Base-by-base conservation (phyloP, 2,329 filamentous ascomycete genomes). In the Metarhizium album region DNA sequence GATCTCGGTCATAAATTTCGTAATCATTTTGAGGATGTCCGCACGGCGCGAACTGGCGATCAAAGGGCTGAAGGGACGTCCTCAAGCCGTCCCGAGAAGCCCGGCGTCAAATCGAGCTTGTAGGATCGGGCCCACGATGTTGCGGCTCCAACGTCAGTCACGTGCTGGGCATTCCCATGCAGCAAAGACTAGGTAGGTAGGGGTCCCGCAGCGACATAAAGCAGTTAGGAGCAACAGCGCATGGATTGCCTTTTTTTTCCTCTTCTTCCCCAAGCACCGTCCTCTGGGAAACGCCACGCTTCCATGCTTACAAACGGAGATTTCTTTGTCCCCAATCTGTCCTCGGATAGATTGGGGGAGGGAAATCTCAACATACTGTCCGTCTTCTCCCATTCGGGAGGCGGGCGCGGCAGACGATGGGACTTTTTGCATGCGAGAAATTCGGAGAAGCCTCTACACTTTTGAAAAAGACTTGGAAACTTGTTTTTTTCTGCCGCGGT, bases 1-100 rank as follows among this genome's bases (percentile, higher is more conserved):
- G 61, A 97, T 83, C 66, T 89, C 82, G 67, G 90, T 91, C 67
- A 94, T 80, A 74, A 88, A 93, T 65, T 84, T 83, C 53, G 87
- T 91, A 54, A 93, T 87, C 88, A 93, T 93, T 48, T 67, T 74
- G 64, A 53, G 46, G 55, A 48, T 45, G 53, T 31, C 40, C 14
- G 37, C 51, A 48, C 53, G 48, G 46, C 37, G 53, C 47, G 56
- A 29, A 29, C 7, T 29, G 14, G 40, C 20, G 20, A 27, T 45
- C 18, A 3, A 20, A n/a, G n/a, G 20, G 33, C 40, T 42, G 40
- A 45, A 45, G 27, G 45, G 40, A 29, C 27, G 27, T 23, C 14
- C 1, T 22, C 22, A 29, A n/a, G 3, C 16, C 7, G 27, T 23
- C 9, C 35, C 27, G n/a, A 13, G 16, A 14, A 37, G 27, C n/a